A percentile compares a stretch with the other conserved stretches of the same genome.
Conservation (phyloP, 305 asterid species). For the Lippia alba region DNA sequence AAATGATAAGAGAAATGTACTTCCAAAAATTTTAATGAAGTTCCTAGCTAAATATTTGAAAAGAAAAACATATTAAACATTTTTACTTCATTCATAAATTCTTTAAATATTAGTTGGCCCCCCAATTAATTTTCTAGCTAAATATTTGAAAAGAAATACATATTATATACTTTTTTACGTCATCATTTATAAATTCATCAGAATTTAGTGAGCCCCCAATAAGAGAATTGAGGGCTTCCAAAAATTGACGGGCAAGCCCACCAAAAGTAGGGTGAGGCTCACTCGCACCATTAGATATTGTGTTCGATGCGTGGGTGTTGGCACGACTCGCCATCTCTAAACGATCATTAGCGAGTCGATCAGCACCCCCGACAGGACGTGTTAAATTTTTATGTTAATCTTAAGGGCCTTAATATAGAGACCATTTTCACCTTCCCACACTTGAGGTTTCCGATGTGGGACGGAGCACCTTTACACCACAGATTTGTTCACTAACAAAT, state of each 20-base stretch:
- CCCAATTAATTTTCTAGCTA: not conserved
- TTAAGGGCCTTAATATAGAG: not conserved
- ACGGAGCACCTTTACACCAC: not conserved
- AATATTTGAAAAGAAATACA: no score
- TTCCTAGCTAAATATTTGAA: no score
- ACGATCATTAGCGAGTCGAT: conserved; percentile 76
- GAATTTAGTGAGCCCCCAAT: conserved; percentile 37
- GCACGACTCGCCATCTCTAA: conserved; percentile 79
- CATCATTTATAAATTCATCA: not conserved
- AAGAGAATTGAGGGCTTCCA: conserved; percentile 50
- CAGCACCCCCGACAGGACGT: conserved; percentile 80
- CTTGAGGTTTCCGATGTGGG: conserved; percentile 24
- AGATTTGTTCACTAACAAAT: not conserved
- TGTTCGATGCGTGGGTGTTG: conserved; percentile 71
- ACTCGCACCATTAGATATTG: conserved; percentile 53
- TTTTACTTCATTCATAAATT: no score
- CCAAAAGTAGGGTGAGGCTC: conserved; percentile 61
- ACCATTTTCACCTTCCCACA: not conserved
- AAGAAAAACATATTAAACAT: no score
- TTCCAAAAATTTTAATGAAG: no score
- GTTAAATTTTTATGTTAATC: rapidly evolving
- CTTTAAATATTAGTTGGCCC: conserved; percentile 34
- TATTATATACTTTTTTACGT: no score
- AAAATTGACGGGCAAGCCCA: conserved; percentile 79
- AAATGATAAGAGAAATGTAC: no score